Evolutionary conservation across 345 rosid genomes (phyloP).

Genomic region (Reutealis trisperma): DNA sequence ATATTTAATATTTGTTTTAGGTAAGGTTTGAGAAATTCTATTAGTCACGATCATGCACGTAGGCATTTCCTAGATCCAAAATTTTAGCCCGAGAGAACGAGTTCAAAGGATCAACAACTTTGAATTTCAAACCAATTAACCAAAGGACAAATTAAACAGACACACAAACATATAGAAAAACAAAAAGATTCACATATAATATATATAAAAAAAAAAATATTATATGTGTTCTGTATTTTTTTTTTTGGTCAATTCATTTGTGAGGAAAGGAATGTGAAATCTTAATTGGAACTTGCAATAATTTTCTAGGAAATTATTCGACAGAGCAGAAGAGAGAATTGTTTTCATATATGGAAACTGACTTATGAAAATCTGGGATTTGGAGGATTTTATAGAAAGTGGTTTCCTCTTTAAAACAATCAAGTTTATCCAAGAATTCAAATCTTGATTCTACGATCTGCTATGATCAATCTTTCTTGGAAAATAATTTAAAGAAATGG

Average conservation of each 20-base stretch:
- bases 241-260: background rate
- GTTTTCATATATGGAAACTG: background rate
- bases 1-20: background rate
- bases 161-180: background rate
- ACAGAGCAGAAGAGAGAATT: background rate
- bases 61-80: constrained; percentile 15
- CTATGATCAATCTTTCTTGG: background rate
- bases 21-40: background rate
- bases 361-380: background rate
- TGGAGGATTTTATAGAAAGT: background rate
- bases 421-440: background rate
- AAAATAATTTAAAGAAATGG: background rate
- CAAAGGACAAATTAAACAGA: background rate
- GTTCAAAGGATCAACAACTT: constrained; percentile 12
- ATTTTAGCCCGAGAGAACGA: constrained; percentile 11
- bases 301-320: background rate
- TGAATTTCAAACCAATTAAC: constrained; percentile 10
- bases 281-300: background rate
- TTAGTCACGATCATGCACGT: background rate
- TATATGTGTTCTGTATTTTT: background rate
- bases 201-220: too few relatives aligned
- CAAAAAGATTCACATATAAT: too few relatives aligned
- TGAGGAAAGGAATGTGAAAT: background rate
- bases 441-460: background rate
- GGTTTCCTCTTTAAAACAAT: background rate